Base-by-base conservation (phyloP, 257 asterid species). In the Solanum clarkiae region DNA sequence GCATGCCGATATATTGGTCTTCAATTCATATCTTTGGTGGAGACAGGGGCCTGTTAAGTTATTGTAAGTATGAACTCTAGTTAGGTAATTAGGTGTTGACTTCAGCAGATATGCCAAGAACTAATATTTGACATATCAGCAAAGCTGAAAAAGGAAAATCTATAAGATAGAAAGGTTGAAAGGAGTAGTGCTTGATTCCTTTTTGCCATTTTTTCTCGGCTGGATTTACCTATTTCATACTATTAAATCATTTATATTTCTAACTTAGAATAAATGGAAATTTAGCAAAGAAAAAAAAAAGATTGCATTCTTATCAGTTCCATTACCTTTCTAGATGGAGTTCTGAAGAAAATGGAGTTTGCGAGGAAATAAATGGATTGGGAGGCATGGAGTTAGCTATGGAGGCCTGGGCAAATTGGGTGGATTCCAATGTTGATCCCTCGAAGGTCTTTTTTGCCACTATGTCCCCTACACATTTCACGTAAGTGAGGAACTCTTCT, bases 21-120 rank as follows among this genome's bases (percentile, higher is more conserved):
- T 97, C 86, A 95, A 94, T 87, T 89, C 99, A 11, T 97, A 92
- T 81, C 79, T 97, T 77, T 97, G 99, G 99, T 97, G 99, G 99
- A 94, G 97, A 88, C 97, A 94, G 84, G 97, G 95, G 63, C 88
- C 98, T 0, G 97, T 94, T 81, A 95, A 93, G 93, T 88, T 94
- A 22, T 80, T 88, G 99, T 97, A 85, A 92, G 98, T 88, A 56
- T 47, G 75, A 12, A 69, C 83, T 57, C 24, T 26, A 51, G 16
- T 79, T 53, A 2, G 47, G 47, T 51, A 77, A 53, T 79, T 53
- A 9, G 65, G 26, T 51, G 26, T 53, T 16, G 10, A 26, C 47
- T 10, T 79, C 1, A 53, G 65, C 17, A 1, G 4, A 77, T 2
- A 9, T 9, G 63, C 82, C 26, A 51, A 75, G 81, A 45, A 47